Percentiles rank a stretch among this genome's conserved stretches.
phyloP scores from a whole-genome alignment of 371 early-diverging fungal genomes.

The Circinella umbellata region DNA sequence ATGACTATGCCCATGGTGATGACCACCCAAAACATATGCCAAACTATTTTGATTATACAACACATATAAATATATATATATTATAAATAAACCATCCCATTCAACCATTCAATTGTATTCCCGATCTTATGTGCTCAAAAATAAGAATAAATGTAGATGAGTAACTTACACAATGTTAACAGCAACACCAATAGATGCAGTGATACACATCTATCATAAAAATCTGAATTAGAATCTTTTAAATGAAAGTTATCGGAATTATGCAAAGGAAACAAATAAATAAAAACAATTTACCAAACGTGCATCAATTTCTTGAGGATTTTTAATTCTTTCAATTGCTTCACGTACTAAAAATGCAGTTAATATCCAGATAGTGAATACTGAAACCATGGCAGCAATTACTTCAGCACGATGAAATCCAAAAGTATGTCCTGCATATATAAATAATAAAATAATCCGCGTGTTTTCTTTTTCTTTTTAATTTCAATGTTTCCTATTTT shows the following conservation, averaged over 20 bases:
- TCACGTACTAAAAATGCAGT: conserved; percentile 77
- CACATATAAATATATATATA: not conserved
- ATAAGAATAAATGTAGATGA: not conserved
- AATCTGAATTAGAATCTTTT: not conserved
- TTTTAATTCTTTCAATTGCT: conserved; percentile 75
- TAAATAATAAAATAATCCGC: not conserved
- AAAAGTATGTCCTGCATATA: conserved; percentile 67
- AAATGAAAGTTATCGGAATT: not conserved
- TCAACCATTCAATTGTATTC: no score
- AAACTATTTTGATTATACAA: conserved; percentile 29
- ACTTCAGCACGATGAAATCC: conserved; percentile 91
- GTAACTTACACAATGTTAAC: conserved; percentile 76
- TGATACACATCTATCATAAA: conserved; percentile 66
- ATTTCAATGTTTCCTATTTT: no score
- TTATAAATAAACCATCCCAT: no score
- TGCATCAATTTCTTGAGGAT: conserved; percentile 81
- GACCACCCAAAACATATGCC: conserved; percentile 56
- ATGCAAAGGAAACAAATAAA: not conserved
- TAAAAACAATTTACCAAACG: conserved; percentile 40
- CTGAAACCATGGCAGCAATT: conserved; percentile 82
- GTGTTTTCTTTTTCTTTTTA: not conserved
- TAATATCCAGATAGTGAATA: conserved; percentile 84
- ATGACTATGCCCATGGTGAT: conserved; percentile 52
- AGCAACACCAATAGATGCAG: conserved; percentile 75
- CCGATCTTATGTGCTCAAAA: no score